These are phyloP conservation scores for Stevia rebaudiana DNA, from an alignment of 140 eudicot species.

Conservation along the genomic window DNA sequence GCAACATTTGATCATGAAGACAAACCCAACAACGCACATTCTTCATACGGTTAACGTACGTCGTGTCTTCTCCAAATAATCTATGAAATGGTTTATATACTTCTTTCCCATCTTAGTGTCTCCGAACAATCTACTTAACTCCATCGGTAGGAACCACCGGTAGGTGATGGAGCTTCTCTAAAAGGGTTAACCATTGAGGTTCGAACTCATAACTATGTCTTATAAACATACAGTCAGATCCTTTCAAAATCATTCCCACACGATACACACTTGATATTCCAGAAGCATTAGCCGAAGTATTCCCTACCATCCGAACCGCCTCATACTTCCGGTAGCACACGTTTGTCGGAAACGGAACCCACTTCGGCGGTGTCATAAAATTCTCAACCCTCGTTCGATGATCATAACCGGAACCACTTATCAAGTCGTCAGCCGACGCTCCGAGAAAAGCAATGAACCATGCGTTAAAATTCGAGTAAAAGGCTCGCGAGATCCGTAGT, in stretches of 20 bases:
- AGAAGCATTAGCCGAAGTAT: neutral
- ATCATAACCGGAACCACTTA: too few relatives aligned
- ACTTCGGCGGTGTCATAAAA: neutral
- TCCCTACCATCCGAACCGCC: neutral
- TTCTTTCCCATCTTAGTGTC: neutral
- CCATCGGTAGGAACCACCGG: too few relatives aligned
- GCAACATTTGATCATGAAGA: neutral
- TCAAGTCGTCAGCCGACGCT: neutral
- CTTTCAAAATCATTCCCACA: neutral
- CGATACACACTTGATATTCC: slow-evolving; percentile 12
- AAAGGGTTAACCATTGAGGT: slow-evolving; percentile 24
- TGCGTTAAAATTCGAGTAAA: slow-evolving; percentile 15
- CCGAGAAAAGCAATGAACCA: neutral
- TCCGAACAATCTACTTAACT: neutral
- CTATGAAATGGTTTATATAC: neutral
- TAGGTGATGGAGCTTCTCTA: too few relatives aligned
- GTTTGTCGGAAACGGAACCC: neutral
- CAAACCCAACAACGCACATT: too few relatives aligned
- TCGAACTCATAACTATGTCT: slow-evolving; percentile 14
- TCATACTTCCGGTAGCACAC: neutral
- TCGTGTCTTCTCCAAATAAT: neutral
- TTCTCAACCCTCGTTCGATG: too few relatives aligned
- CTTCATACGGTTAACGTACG: neutral
- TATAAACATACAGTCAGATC: slow-evolving; percentile 13
- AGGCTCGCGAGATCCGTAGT: slow-evolving; percentile 33